phyloP scores from a whole-genome alignment of 306 rosid genomes.

The Malus sieversii region DNA sequence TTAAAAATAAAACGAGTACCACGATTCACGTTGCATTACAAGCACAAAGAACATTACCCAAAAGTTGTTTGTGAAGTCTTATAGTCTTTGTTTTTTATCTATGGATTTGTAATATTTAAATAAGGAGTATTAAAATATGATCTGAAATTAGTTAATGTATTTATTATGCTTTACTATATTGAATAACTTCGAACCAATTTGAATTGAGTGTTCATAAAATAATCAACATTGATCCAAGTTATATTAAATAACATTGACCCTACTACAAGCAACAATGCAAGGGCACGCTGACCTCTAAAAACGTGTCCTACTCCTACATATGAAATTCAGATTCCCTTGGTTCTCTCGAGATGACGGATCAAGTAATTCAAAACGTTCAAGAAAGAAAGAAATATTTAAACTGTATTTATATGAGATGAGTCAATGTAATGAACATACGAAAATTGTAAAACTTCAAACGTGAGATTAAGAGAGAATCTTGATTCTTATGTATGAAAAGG shows the following conservation, averaged over 20 bases:
- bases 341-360: too few relatives aligned
- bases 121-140: background rate
- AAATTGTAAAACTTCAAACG: accelerated
- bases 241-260: background rate
- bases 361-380: too few relatives aligned
- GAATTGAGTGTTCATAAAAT: background rate
- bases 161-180: background rate
- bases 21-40: too few relatives aligned
- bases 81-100: background rate
- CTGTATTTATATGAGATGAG: accelerated
- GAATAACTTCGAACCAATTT: background rate
- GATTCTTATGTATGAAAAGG: background rate
- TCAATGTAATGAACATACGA: too few relatives aligned
- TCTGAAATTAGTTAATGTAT: background rate
- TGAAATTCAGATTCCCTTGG: too few relatives aligned
- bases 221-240: background rate
- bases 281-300: constrained; percentile 3
- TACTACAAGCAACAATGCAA: background rate
- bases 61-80: background rate
- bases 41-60: too few relatives aligned
- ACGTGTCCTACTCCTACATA: background rate
- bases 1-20: too few relatives aligned
- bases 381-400: accelerated
- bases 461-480: too few relatives aligned
- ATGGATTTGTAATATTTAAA: background rate